Base-by-base conservation (phyloP, 495 filamentous ascomycete genomes). In the Articulospora tetracladia region DNA sequence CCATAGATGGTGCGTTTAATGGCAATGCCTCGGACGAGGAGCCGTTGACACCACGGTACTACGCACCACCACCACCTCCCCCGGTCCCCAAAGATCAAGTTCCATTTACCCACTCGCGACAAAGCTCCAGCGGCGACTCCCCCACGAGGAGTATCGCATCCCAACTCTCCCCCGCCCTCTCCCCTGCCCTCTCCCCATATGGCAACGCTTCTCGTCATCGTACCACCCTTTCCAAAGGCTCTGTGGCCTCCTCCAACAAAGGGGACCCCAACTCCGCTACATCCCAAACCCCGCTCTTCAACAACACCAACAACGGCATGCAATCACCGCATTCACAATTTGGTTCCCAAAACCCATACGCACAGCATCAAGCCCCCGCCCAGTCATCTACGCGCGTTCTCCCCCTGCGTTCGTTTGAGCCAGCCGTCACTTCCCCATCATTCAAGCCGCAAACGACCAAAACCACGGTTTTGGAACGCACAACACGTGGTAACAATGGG, bases 401-500 rank as follows among this genome's bases (percentile, higher is more conserved):
- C 19, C 87, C 87, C 1, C 78, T 90, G 59, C 84, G 87, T 53
- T 77, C 77, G 7, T 82, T 81, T 72, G 76, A 90, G 73, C 77
- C 86, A 61, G 28, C 84, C 23, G 64, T 79, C 1, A 70, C 79
- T 19, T 77, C 75, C 56, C 77, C 79, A 0, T 76, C 77, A 3
- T 53, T 68, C 50, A 27, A n/a, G 20, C 60, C 57, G 44, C 71
- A 75, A 24, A 79, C 79, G 6, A 91, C 88, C 55, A 93, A 91
- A 75, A 89, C 89, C 17, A 92, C 90, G 0, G 84, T 91, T 6
- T 77, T 93, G 20, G 91, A 93, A 61, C 78, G 90, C 3, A 79
- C 81, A 3, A 67, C 68, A 0, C 81, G 59, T 34, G 15, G 36
- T 0, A 23, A 20, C 22, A 25, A n/a, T 15, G 65, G 65, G 0